These are phyloP conservation scores for Colletotrichum sp. DNA, from an alignment of 2,329 filamentous ascomycete genomes.

Conservation along the genomic window DNA sequence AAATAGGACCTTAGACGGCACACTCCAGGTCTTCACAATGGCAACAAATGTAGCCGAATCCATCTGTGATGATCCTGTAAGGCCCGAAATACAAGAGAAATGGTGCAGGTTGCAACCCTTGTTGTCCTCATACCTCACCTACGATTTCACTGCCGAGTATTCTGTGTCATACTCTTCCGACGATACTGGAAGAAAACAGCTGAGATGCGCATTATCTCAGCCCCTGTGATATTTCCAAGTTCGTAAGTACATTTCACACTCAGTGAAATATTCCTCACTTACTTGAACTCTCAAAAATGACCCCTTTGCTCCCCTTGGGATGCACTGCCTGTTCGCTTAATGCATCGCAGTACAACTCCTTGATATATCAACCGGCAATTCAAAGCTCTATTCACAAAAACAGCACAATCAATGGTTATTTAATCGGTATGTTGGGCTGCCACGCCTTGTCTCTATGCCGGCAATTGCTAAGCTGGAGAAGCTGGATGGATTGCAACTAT, in stretches of 20 bases:
- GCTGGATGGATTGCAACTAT: not conserved
- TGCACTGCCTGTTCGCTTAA: not conserved
- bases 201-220: accelerated
- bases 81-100: not conserved
- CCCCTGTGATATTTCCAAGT: accelerated
- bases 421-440: not conserved
- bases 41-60: no score
- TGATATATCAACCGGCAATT: not conserved
- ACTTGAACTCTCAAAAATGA: not conserved
- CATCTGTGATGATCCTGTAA: not conserved
- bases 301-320: not conserved
- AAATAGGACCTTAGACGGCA: not conserved
- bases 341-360: not conserved
- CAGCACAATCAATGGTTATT: not conserved
- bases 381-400: not conserved
- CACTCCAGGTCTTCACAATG: not conserved
- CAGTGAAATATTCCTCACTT: accelerated
- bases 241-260: accelerated
- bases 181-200: not conserved
- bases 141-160: not conserved
- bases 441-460: not conserved
- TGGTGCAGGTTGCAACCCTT: not conserved
- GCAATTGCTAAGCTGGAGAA: not conserved
- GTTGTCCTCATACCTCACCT: not conserved
- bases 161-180: not conserved